Conservation (phyloP, 352 stramenopile species). For the Phytophthora capsici region DNA sequence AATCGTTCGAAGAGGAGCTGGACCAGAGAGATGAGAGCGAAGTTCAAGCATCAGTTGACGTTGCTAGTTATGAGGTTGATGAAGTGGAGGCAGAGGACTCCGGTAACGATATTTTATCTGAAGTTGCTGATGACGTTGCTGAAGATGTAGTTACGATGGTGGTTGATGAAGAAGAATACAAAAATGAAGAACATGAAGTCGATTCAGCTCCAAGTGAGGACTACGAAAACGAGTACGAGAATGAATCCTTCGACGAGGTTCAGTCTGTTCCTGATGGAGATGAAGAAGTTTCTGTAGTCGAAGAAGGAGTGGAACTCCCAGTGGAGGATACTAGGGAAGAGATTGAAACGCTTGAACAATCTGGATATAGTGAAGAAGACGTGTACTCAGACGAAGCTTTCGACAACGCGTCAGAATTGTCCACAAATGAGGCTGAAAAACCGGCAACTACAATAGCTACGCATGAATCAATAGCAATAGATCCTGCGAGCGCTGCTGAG, state of each 20-base stretch:
- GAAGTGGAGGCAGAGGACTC: conserved; percentile 12
- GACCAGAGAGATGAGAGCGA: conserved; percentile 7
- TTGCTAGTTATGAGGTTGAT: conserved; percentile 18
- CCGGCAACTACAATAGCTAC: not conserved
- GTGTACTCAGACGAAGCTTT: conserved; percentile 51
- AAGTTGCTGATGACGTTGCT: conserved; percentile 4
- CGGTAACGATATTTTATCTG: conserved; percentile 21
- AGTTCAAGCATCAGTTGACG: conserved; percentile 2
- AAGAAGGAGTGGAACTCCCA: not conserved
- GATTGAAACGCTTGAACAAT: not conserved
- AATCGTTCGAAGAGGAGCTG: conserved; percentile 44
- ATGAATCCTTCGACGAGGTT: conserved; percentile 56
- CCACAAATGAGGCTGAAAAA: not conserved
- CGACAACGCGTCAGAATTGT: conserved; percentile 33
- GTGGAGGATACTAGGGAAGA: not conserved
- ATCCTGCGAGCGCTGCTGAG: not conserved
- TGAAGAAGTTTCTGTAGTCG: not conserved
- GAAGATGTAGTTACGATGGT: conserved; percentile 4
- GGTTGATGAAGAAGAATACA: conserved; percentile 16
- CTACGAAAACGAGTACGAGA: conserved; percentile 43
- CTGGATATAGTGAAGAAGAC: conserved; percentile 17
- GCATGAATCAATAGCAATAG: not conserved
- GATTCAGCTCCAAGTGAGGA: conserved; percentile 1
- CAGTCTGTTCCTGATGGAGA: conserved; percentile 22
- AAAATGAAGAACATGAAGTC: conserved; percentile 5